phyloP scores from a whole-genome alignment of 2,329 filamentous ascomycete genomes.

The Fusarium cyanostomum region DNA sequence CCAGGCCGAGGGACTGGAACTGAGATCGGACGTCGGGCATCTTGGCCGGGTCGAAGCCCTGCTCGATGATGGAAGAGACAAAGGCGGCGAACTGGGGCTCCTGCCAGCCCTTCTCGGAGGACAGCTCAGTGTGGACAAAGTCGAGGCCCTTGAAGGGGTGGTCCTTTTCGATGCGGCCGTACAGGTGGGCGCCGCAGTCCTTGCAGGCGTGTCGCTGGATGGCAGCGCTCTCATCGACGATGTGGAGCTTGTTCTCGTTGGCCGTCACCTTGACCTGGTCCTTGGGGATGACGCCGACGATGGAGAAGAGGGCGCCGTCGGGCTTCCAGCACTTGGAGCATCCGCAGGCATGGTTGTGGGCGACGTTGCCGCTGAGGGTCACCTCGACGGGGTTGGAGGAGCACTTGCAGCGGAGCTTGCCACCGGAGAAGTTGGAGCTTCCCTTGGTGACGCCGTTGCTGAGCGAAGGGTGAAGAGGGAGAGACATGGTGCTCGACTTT shows the following conservation, averaged over 20 bases:
- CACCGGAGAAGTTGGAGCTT: conserved; percentile 63
- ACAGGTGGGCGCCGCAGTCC: conserved; percentile 70
- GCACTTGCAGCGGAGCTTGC: conserved; percentile 71
- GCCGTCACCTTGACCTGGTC: conserved; percentile 65
- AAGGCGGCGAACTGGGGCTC: conserved; percentile 77
- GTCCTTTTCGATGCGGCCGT: conserved; percentile 70
- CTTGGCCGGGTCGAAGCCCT: conserved; percentile 65
- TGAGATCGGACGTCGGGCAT: conserved; percentile 65
- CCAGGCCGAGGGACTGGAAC: conserved; percentile 64
- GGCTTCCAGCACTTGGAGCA: conserved; percentile 81
- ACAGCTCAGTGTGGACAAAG: conserved; percentile 73
- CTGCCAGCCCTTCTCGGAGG: conserved; percentile 71
- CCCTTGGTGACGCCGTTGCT: conserved; percentile 70
- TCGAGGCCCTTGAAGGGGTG: conserved; percentile 76
- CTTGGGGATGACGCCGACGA: conserved; percentile 69
- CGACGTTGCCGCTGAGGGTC: conserved; percentile 65
- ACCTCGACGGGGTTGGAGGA: conserved; percentile 64
- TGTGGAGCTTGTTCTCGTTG: conserved; percentile 64
- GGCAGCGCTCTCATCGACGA: conserved; percentile 64
- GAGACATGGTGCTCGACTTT: conserved; percentile 30
- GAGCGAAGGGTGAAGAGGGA: conserved; percentile 66
- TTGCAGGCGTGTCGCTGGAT: conserved; percentile 71
- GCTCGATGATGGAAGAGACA: conserved; percentile 74
- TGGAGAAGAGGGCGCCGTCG: conserved; percentile 67
- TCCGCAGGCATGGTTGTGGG: conserved; percentile 76